phyloP scores from a whole-genome alignment of 2,329 filamentous ascomycete species.

The Calonectria pteridis region DNA sequence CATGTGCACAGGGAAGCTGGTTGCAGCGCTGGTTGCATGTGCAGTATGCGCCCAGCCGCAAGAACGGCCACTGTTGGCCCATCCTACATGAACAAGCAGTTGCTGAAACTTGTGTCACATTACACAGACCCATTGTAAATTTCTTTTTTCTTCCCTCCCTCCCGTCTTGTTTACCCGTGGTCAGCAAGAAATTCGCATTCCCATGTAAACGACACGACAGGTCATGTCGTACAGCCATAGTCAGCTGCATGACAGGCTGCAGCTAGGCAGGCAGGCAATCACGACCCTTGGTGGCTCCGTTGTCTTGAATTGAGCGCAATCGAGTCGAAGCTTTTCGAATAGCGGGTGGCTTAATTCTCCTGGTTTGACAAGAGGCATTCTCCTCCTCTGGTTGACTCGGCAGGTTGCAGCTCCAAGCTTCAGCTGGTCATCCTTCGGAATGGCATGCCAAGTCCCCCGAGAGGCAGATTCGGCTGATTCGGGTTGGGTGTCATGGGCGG shows the following conservation, averaged over 20 bases:
- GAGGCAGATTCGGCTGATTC: conserved; percentile 8
- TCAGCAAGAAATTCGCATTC: background rate
- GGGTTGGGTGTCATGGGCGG: conserved; percentile 16
- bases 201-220: background rate
- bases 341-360: background rate
- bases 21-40: background rate
- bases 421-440: background rate
- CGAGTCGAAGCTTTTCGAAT: background rate
- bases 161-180: background rate
- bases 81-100: conserved; percentile 8
- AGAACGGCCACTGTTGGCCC: background rate
- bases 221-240: background rate
- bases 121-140: conserved; percentile 1
- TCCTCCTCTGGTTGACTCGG: background rate
- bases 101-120: conserved; percentile 1
- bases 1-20: background rate
- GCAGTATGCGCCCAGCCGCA: background rate
- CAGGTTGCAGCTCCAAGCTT: background rate
- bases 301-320: background rate
- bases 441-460: background rate
- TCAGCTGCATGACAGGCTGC: conserved; percentile 1
- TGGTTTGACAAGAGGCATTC: background rate
- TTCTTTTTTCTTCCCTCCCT: background rate
- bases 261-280: background rate
- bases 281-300: background rate